Percentiles rank a stretch among this genome's conserved stretches.
Evolutionary conservation across 2,329 filamentous ascomycete genomes (phyloP).

Genomic region (Phyllachora maydis): DNA sequence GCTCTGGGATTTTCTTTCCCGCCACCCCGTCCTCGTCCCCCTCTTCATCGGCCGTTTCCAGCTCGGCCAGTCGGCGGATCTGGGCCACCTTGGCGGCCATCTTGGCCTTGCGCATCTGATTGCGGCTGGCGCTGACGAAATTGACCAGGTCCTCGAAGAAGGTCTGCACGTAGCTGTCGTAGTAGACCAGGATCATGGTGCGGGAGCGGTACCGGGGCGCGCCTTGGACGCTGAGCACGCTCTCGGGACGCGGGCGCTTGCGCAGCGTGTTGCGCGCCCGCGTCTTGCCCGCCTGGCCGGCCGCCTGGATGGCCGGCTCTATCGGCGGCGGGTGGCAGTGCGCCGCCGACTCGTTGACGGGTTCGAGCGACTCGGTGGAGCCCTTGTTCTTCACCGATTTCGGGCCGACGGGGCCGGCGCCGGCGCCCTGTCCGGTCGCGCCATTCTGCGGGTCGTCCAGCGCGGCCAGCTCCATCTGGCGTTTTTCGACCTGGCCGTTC

Average conservation of each 20-base stretch:
- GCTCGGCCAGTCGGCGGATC: constrained; percentile 36
- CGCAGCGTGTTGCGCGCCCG: constrained; percentile 24
- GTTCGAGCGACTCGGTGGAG: constrained; percentile 30
- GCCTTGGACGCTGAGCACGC: constrained; percentile 26
- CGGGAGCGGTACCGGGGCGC: constrained; percentile 43
- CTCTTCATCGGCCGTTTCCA: constrained; percentile 23
- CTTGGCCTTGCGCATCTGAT: constrained; percentile 71
- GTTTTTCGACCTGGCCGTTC: constrained; percentile 36
- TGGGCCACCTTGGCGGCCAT: constrained; percentile 58
- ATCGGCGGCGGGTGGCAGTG: no score
- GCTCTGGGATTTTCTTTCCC: no score
- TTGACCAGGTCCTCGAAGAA: constrained; percentile 69
- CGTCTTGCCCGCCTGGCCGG: constrained; percentile 17
- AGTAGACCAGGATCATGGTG: constrained; percentile 73
- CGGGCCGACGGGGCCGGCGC: constrained; percentile 1
- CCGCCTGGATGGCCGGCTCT: constrained; percentile 1
- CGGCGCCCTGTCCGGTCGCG: constrained; percentile 3
- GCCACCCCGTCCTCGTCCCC: constrained; percentile 3
- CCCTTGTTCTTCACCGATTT: constrained; percentile 27
- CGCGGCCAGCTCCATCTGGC: constrained; percentile 35
- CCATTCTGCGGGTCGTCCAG: constrained; percentile 9
- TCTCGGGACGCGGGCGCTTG: constrained; percentile 28
- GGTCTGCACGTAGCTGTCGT: constrained; percentile 71
- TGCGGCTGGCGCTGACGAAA: constrained; percentile 59
- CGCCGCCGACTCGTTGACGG: constrained; percentile 19